These are phyloP conservation scores for Martensiomyces pterosporus DNA, from an alignment of 192 early-diverging fungal species.

Conservation along the genomic window DNA sequence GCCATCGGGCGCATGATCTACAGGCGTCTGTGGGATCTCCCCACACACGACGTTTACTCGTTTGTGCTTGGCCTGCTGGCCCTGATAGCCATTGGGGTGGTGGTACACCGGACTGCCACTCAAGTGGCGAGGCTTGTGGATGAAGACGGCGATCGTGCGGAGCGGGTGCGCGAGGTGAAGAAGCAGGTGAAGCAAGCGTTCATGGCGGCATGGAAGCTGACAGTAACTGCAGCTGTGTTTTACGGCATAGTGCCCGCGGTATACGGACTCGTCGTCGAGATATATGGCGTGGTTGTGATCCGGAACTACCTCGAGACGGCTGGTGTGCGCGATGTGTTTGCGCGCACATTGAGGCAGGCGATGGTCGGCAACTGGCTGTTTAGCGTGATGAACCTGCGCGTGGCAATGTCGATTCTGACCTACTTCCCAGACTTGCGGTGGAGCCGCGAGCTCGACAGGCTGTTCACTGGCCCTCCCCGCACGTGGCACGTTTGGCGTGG, in stretches of 20 bases:
- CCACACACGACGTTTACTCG: constrained; percentile 76
- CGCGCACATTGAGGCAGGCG: constrained; percentile 21
- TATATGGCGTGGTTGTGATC: constrained; percentile 33
- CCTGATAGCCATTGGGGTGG: constrained; percentile 27
- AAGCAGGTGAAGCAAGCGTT: constrained; percentile 10
- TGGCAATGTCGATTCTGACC: constrained; percentile 19
- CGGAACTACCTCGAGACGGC: constrained; percentile 10
- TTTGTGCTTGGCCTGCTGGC: constrained; percentile 67
- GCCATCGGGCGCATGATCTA: constrained; percentile 49
- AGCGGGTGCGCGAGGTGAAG: constrained; percentile 6
- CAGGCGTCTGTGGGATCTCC: constrained; percentile 10
- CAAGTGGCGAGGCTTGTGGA: background rate
- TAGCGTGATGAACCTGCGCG: constrained; percentile 28
- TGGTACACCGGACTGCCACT: constrained; percentile 8
- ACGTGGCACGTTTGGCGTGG: constrained; percentile 32
- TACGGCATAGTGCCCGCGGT: constrained; percentile 23
- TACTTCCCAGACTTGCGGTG: constrained; percentile 18
- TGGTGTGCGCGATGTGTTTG: constrained; percentile 2
- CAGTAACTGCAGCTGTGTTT: constrained; percentile 12
- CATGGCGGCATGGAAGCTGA: constrained; percentile 10
- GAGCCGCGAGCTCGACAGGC: constrained; percentile 14
- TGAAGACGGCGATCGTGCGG: constrained; percentile 6
- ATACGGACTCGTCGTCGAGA: constrained; percentile 34
- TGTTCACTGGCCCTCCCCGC: constrained; percentile 35
- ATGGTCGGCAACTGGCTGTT: constrained; percentile 40